These are phyloP conservation scores for Beta corolliflora DNA, from an alignment of 179 eudicot species.

Conservation along the genomic window DNA sequence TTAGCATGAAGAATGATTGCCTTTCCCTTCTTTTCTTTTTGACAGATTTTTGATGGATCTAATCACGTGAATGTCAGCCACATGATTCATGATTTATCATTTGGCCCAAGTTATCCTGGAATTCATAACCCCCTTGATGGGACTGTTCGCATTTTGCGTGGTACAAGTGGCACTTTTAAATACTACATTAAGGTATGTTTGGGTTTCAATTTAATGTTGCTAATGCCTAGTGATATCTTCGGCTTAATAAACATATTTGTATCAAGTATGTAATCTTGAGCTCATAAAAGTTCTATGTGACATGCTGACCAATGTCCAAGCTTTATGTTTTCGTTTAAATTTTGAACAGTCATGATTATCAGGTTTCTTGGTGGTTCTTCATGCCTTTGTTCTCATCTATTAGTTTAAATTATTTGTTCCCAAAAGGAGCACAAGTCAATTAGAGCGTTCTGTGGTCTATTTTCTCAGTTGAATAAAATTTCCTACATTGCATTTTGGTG, in stretches of 20 bases:
- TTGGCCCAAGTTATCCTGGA: conserved; percentile 96
- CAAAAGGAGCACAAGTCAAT: neutral
- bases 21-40: conserved; percentile 21
- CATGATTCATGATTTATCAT: conserved; percentile 88
- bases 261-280: no score
- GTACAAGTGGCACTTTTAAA: conserved; percentile 84
- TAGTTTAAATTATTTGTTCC: neutral
- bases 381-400: neutral
- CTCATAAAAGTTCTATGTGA: neutral
- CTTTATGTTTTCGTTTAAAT: neutral
- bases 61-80: conserved; percentile 94
- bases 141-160: conserved; percentile 71
- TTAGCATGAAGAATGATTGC: conserved; percentile 9
- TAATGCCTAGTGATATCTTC: conserved; percentile 1
- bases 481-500: neutral
- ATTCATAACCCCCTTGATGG: conserved; percentile 93
- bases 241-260: neutral
- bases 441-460: neutral
- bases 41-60: conserved; percentile 89
- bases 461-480: neutral
- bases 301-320: neutral
- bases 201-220: neutral
- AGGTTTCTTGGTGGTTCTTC: neutral
- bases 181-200: conserved; percentile 86
- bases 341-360: neutral